Evolutionary conservation across 2,329 filamentous ascomycete species (phyloP).

Genomic region (Penicillium janthinellum): DNA sequence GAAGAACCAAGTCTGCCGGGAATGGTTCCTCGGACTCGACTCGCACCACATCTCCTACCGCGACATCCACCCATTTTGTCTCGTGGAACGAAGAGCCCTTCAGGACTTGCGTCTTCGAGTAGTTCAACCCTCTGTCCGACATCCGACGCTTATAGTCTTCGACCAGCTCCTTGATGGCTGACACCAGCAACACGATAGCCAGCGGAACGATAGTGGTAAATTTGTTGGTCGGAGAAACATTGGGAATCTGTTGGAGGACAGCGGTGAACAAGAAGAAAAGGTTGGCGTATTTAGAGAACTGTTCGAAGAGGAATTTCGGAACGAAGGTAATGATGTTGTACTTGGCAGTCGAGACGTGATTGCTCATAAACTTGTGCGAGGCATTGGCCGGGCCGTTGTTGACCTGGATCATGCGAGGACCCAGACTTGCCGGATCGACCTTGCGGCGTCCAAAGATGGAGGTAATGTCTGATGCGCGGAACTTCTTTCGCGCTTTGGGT

Average conservation of each 20-base stretch:
- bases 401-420: conserved; percentile 88
- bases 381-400: conserved; percentile 95
- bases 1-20: conserved; percentile 85
- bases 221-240: conserved; percentile 89
- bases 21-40: conserved; percentile 96
- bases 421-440: conserved; percentile 84
- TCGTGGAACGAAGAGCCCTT: conserved; percentile 82
- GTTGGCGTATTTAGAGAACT: conserved; percentile 99
- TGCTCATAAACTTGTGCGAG: conserved; percentile 87
- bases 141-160: conserved; percentile 90
- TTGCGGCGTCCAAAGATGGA: conserved; percentile 87
- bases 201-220: conserved; percentile 98
- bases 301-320: conserved; percentile 95
- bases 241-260: conserved; percentile 89
- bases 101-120: conserved; percentile 79
- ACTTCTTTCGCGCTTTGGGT: conserved; percentile 58
- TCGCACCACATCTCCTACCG: conserved; percentile 87
- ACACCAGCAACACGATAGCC: conserved; percentile 86
- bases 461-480: conserved; percentile 78
- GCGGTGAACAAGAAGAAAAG: conserved; percentile 99
- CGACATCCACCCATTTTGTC: conserved; percentile 89
- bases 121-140: conserved; percentile 84
- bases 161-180: conserved; percentile 88
- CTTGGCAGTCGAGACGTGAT: conserved; percentile 96
- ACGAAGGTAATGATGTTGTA: conserved; percentile 93